phyloP scores from a whole-genome alignment of 192 early-diverging fungal species.

The Rhizophagus clarus region DNA sequence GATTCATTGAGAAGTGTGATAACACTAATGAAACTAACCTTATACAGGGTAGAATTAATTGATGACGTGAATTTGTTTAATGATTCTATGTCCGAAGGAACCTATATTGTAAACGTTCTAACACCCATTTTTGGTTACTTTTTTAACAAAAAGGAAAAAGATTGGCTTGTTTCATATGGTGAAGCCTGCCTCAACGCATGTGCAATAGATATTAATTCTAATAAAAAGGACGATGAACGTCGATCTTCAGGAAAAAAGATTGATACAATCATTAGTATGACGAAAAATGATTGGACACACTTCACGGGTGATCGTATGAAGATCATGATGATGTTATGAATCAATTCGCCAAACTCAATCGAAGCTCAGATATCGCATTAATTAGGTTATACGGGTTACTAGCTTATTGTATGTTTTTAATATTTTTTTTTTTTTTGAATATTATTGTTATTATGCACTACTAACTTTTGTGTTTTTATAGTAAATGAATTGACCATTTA shows the following conservation, averaged over 20 bases:
- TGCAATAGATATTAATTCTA: background rate
- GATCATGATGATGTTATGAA: conserved; percentile 26
- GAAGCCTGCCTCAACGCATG: conserved; percentile 12
- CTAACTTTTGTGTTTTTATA: conserved; percentile 19
- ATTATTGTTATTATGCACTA: conserved; percentile 23
- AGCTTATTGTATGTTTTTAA: conserved; percentile 23
- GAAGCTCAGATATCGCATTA: conserved; percentile 1
- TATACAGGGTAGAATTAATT: background rate
- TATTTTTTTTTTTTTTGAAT: background rate
- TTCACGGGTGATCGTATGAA: conserved; percentile 24
- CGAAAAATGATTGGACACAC: conserved; percentile 18
- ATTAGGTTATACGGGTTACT: conserved; percentile 22
- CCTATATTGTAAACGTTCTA: conserved; percentile 10
- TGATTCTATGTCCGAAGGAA: conserved; percentile 17
- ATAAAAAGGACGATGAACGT: conserved; percentile 10
- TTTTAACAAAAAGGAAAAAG: no score
- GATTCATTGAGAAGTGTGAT: background rate
- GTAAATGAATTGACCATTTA: conserved; percentile 26
- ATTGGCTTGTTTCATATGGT: conserved; percentile 10
- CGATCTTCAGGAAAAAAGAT: conserved; percentile 19
- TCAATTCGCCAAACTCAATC: conserved; percentile 9
- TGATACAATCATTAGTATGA: conserved; percentile 10
- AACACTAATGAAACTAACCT: conserved; percentile 12
- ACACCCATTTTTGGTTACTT: no score
- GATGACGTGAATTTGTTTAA: conserved; percentile 18